Evolutionary conservation across 2,329 filamentous ascomycete genomes (phyloP), one percentile per base, ranked within the genome.

Genomic region (Capronia epimyces): DNA sequence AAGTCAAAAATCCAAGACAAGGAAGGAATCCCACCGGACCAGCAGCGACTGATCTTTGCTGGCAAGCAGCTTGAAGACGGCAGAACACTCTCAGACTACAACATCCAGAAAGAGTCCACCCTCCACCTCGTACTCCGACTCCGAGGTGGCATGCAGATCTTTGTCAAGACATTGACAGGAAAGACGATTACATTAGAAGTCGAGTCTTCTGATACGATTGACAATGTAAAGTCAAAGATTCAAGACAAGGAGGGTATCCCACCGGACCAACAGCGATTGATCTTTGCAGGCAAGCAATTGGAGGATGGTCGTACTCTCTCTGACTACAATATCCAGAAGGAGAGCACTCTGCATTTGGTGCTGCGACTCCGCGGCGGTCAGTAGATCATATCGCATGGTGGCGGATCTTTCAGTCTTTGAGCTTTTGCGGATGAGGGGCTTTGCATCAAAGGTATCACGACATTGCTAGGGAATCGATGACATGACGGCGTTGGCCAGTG

Each of bases 11-110:
- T 96, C 36, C 80, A 84, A 66, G 79, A 82, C 58, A 84, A 84
- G 71, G 81, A 84, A 72, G 90, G 90, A 20, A 95, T 96, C 48
- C 90, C 90, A 1, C 90, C 90, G 1, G 90, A 95, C 70, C 90
- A 95, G 71, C 90, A 95, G 73, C 89, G 90, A 64, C 75, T 95
- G 10, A 95, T 95, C 67, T 95, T 95, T 58, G 89, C 89, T 42
- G 89, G 89, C 53, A 95, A 95, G 81, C 89, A 95, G 71, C 74
- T 95, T 1, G 89, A 95, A 68, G 89, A 96, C 62, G 90, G 90
- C 43, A 87, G 90, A 18, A 96, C 90, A 0, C 77, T 96, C 0
- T 86, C 82, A 44, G 91, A 96, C 69, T 96, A 96, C 82, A 96
- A 96, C 76, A 96, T 96, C 41, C 91, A 97, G 71, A 91, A 91